Conservation (phyloP, 2,329 filamentous ascomycete species). For the Colletotrichum camelliae region DNA sequence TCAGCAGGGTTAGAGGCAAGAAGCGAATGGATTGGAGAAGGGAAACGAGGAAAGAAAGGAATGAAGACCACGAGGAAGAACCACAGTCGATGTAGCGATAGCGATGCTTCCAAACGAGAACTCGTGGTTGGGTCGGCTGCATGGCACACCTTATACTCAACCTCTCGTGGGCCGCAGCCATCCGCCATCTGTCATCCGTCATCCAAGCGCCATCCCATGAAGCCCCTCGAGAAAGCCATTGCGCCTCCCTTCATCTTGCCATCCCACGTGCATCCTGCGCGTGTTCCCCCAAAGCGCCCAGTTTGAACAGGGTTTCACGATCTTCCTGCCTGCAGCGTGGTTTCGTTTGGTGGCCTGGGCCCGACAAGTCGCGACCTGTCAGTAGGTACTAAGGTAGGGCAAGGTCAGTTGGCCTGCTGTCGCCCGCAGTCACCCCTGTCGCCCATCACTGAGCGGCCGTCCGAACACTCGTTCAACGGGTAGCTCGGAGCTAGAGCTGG, state of each 20-base stretch:
- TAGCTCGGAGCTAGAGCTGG: background rate
- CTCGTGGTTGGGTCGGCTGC: background rate
- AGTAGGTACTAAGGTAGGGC: background rate
- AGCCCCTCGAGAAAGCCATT: background rate
- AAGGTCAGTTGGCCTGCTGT: background rate
- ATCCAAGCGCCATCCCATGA: slow-evolving; percentile 14
- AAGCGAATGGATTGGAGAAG: slow-evolving; percentile 16
- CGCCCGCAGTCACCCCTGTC: background rate
- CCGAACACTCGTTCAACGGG: slow-evolving; percentile 8
- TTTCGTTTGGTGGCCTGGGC: background rate
- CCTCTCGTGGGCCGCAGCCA: background rate
- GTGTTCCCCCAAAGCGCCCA: background rate
- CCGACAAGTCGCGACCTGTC: background rate
- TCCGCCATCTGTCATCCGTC: background rate
- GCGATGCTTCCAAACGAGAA: background rate
- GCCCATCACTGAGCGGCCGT: slow-evolving; percentile 3
- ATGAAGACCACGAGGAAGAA: slow-evolving; percentile 27
- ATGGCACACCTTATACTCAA: slow-evolving; percentile 13
- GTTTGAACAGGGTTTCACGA: slow-evolving; percentile 22
- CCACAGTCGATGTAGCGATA: background rate
- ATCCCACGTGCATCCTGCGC: background rate
- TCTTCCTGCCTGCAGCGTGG: slow-evolving; percentile 4
- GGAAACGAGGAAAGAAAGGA: slow-evolving; percentile 19
- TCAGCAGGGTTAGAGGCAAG: slow-evolving; percentile 30
- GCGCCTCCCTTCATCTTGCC: background rate